Percentiles rank a stretch among this genome's conserved stretches.
These are phyloP conservation scores for Oxytropis ochrocephala DNA, from an alignment of 306 rosid genomes.

Conservation along the genomic window DNA sequence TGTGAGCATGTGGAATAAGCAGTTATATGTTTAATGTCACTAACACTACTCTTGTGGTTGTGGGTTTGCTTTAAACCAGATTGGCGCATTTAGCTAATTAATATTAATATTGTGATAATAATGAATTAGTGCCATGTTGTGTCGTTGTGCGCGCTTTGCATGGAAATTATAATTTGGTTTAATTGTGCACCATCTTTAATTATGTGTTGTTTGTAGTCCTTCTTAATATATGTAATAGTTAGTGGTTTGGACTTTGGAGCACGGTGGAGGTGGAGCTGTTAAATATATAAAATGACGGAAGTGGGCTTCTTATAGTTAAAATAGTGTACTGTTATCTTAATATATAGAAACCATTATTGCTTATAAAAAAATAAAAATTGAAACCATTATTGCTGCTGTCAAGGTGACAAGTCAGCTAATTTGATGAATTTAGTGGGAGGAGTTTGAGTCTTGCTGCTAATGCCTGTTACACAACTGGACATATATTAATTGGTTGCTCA, in stretches of 20 bases:
- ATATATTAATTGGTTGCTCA: not conserved
- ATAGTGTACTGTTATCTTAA: no score
- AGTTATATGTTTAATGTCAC: not conserved
- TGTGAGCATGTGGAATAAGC: not conserved
- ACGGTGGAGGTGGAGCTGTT: not conserved
- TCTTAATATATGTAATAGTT: no score
- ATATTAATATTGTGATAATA: not conserved
- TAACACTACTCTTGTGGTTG: not conserved
- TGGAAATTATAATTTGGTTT: not conserved
- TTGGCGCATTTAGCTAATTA: not conserved
- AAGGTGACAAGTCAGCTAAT: not conserved
- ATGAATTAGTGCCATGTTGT: not conserved
- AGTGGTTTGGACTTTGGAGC: not conserved
- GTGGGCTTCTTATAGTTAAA: constrained; percentile 4
- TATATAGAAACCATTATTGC: no score
- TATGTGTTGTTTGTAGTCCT: not conserved
- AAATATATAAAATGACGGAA: not conserved
- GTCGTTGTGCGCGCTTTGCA: not conserved
- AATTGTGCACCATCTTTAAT: not conserved
- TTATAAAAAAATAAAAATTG: no score
- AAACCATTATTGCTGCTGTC: not conserved
- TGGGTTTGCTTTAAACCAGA: constrained; percentile 12
- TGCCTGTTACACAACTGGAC: not conserved
- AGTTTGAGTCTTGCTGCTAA: not conserved
- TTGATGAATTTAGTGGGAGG: not conserved